A percentile compares a stretch with the other conserved stretches of the same genome.
Conservation (phyloP, 2,329 filamentous ascomycete genomes). For the Diaporthe longicolla region DNA sequence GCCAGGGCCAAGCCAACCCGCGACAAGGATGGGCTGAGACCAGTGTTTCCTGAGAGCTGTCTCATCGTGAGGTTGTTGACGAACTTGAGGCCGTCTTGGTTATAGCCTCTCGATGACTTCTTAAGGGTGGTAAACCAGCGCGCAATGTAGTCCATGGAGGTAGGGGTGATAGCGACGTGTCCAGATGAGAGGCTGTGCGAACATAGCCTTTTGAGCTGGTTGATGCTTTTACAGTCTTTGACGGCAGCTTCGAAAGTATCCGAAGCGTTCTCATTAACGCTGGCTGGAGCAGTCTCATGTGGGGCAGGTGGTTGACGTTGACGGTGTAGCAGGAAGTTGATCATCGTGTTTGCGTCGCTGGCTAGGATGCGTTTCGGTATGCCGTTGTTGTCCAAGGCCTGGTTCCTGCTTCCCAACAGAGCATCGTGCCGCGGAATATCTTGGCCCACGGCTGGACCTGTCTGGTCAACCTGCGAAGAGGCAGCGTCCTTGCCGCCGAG, state of each 20-base stretch:
- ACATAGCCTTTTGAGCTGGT: slow-evolving; percentile 48
- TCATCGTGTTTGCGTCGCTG: slow-evolving; percentile 41
- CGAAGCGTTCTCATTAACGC: background rate
- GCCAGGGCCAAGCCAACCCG: slow-evolving; percentile 43
- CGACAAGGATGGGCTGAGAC: slow-evolving; percentile 40
- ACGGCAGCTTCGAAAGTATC: slow-evolving; percentile 42
- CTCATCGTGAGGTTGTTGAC: slow-evolving; percentile 58
- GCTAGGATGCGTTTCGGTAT: slow-evolving; percentile 46
- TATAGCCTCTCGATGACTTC: background rate
- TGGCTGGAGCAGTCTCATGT: background rate
- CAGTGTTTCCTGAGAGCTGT: slow-evolving; percentile 46
- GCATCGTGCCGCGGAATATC: background rate
- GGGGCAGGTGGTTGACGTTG: slow-evolving; percentile 38
- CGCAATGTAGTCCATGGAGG: slow-evolving; percentile 24
- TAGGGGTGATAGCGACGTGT: background rate
- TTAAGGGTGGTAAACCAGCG: background rate
- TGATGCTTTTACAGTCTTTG: slow-evolving; percentile 34
- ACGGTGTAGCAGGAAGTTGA: slow-evolving; percentile 49
- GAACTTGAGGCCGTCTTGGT: slow-evolving; percentile 51
- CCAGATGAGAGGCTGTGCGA: slow-evolving; percentile 35
- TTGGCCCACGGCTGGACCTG: too few species aligned
- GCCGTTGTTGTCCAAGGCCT: slow-evolving; percentile 47
- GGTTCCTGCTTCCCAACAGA: background rate
- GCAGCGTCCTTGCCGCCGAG: slow-evolving; percentile 10
- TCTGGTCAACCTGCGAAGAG: background rate